Evolutionary conservation across 257 asterid genomes (phyloP).

Genomic region (Fraxinus quadrangulata): DNA sequence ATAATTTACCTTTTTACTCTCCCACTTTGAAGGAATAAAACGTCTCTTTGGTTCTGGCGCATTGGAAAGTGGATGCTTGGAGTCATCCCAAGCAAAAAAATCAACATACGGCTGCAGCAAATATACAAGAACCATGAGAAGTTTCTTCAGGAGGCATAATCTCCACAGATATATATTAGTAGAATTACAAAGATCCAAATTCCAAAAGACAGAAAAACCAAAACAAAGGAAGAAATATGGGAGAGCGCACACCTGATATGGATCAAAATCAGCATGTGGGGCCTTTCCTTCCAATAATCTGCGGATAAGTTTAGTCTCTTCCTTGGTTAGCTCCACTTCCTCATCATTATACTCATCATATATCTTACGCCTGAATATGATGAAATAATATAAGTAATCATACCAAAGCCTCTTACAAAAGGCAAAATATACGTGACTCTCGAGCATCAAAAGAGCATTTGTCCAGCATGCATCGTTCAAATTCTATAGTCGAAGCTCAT

Average conservation of each 20-base stretch:
- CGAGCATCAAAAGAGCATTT: not conserved
- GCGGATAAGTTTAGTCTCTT: conserved; percentile 58
- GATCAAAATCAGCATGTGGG: conserved; percentile 92
- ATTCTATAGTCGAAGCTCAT: not conserved
- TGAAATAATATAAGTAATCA: conserved; percentile 14
- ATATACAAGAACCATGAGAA: conserved; percentile 17
- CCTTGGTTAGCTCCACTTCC: conserved; percentile 81
- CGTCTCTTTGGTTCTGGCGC: conserved; percentile 99
- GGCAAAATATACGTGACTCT: not conserved
- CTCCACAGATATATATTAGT: not conserved
- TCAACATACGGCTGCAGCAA: conserved; percentile 76
- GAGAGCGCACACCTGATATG: conserved; percentile 67
- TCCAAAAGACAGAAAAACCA: not conserved
- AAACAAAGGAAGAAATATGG: not conserved
- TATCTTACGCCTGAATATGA: conserved; percentile 72
- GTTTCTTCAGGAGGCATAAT: conserved; percentile 25
- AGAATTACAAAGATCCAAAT: not conserved
- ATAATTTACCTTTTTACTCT: conserved; percentile 67
- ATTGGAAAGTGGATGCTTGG: conserved; percentile 83
- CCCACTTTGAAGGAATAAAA: conserved; percentile 93
- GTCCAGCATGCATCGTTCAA: not conserved
- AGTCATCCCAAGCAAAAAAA: conserved; percentile 75
- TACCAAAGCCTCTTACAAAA: conserved; percentile 23
- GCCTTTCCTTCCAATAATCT: conserved; percentile 84
- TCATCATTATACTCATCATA: conserved; percentile 87